Base-by-base conservation (phyloP, 2,329 filamentous ascomycete species). In the Cercospora sesami region DNA sequence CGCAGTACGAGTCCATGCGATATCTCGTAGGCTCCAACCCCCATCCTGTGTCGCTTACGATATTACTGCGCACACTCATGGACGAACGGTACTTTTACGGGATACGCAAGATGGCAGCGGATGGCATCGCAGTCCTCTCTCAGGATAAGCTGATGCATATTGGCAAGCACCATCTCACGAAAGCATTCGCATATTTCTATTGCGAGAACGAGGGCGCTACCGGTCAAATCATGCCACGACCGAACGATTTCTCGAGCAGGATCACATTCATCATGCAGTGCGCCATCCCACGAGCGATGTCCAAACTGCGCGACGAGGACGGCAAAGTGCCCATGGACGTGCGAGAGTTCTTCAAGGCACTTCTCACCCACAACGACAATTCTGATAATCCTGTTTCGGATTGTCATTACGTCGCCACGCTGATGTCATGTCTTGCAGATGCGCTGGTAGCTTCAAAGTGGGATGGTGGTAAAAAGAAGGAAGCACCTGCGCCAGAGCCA, bases 301-400 rank as follows among this genome's bases (percentile, higher is more conserved):
- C 93, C 2, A 86, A 87, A 70, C 88, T 98, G 59, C 89, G 93
- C 61, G 90, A 94, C 75, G 83, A 83, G 45, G 86, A 89, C 64
- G 91, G 93, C 42, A 90, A 88, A 74, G 94, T 93, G 64, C 94
- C 94, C 0, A 84, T 90, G 75, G 85, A 89, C 63, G 93, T 93
- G 5, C 91, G 94, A 66, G 86, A 87, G 45, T 96, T 97, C 78
- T 87, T 99, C 59, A 86, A 96, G 23, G 93, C 97, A 73, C 91
- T 96, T 76, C 83, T 99, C 36, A 90, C 91, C 60, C 94, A 93
- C 81, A 99, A 99, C 77, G 94, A 99, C 80, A 99, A 99, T 77
- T 90, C 91, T 2, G 90, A 91, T 68, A 99, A 99, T 74, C 83
- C 83, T 60, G 96, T 88, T 76, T 97, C 94, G 5, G 96, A 99